Percentiles rank a stretch among this genome's conserved stretches.
Conservation (phyloP, 1,284 basidiomycete genomes). For the Malassezia obtusa region DNA sequence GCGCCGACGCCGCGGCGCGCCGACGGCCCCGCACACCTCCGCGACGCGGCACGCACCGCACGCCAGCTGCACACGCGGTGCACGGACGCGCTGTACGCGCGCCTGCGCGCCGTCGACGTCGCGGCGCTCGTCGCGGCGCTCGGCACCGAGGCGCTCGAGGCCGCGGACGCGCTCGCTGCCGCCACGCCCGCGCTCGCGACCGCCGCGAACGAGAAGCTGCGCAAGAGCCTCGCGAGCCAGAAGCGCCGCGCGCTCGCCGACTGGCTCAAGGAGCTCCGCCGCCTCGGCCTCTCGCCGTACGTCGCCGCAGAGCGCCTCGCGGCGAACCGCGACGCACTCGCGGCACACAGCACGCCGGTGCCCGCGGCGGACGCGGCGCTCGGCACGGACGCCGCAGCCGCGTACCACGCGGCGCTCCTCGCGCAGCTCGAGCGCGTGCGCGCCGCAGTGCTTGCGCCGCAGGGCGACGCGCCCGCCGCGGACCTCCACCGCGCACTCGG, state of each 20-base stretch:
- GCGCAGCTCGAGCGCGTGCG: constrained; percentile 64
- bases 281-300: constrained; percentile 58
- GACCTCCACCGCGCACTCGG: constrained; percentile 72
- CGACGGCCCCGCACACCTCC: constrained; percentile 2
- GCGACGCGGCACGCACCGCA: constrained; percentile 17
- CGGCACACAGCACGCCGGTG: constrained; percentile 54
- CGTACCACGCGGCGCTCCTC: constrained; percentile 64
- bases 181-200: constrained; percentile 34
- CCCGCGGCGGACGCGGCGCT: constrained; percentile 11
- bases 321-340: constrained; percentile 62
- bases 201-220: constrained; percentile 56
- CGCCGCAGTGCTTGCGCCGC: constrained; percentile 60
- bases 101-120: constrained; percentile 11
- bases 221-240: constrained; percentile 64
- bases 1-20: neutral
- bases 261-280: constrained; percentile 76
- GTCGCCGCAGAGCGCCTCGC: constrained; percentile 58
- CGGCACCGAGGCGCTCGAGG: constrained; percentile 65
- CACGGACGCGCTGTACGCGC: constrained; percentile 20
- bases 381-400: constrained; percentile 52
- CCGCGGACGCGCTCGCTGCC: constrained; percentile 56
- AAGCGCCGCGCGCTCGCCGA: constrained; percentile 89
- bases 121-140: constrained; percentile 50
- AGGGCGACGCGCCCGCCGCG: constrained; percentile 68
- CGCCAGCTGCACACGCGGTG: constrained; percentile 22